phyloP scores from a whole-genome alignment of 2,329 filamentous ascomycete species.

The Colletotrichum gigasporum region DNA sequence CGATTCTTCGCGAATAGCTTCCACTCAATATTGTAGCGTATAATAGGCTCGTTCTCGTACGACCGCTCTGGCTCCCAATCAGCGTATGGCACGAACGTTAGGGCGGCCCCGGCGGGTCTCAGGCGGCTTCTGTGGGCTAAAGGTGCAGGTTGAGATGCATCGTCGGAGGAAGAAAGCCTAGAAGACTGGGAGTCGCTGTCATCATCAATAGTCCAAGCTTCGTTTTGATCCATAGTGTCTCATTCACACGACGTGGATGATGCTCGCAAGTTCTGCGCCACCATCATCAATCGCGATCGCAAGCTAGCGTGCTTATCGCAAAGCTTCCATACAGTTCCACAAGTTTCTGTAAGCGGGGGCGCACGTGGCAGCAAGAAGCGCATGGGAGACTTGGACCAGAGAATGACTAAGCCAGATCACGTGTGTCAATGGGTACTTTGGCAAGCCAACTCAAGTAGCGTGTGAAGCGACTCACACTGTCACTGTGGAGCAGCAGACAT shows the following conservation, averaged over 20 bases:
- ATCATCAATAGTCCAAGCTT: background rate
- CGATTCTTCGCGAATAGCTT: background rate
- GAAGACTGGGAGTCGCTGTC: background rate
- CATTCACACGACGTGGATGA: background rate
- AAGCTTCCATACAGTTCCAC: too few relatives aligned
- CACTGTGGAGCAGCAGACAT: too few relatives aligned
- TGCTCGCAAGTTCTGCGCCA: background rate
- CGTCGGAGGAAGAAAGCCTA: background rate
- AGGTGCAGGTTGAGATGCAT: background rate
- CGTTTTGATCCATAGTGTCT: background rate
- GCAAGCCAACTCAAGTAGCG: too few relatives aligned
- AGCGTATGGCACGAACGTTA: background rate
- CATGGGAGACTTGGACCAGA: too few relatives aligned
- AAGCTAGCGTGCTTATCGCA: too few relatives aligned
- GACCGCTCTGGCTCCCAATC: constrained; percentile 7
- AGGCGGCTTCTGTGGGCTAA: background rate
- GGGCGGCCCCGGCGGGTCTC: background rate
- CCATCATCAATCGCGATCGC: too few relatives aligned
- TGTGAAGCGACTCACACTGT: too few relatives aligned
- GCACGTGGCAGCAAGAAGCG: too few relatives aligned
- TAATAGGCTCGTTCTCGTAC: background rate
- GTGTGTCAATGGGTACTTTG: too few relatives aligned
- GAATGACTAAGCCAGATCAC: too few relatives aligned
- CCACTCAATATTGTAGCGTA: background rate
- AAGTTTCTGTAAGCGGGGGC: too few relatives aligned